Base-by-base conservation (phyloP, 2,329 filamentous ascomycete genomes). In the Xylaria sp. region DNA sequence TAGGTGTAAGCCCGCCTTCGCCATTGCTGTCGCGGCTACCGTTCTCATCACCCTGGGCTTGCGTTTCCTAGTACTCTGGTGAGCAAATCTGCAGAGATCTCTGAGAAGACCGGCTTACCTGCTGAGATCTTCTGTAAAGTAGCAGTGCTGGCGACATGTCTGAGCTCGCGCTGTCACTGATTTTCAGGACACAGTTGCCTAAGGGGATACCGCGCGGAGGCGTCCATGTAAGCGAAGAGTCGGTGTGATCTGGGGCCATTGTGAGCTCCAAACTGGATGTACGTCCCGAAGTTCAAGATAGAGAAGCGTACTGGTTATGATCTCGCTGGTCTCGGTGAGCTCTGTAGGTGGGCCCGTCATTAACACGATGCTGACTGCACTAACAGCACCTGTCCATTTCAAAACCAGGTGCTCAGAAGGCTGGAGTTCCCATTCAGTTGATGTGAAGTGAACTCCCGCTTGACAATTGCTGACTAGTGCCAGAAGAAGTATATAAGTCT, bases 361-460 rank as follows among this genome's bases (percentile, higher is more conserved):
- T 4, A 56, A 24, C 38, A 29, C 24, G 37, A 56, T 46, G 18
- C 46, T 29, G 39, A 56, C 47, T 16, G 41, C 22, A 16, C 50
- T 50, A 13, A 16, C 41, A 13, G 50, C 48, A 38, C 38, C 43
- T 4, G 47, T 20, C 56, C 56, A 59, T 9, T 26, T 17, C n/a
- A 59, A 47, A 24, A 47, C n/a, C 4, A 59, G 24, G 17, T 49
- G 18, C 13, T 48, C 41, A 16, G 21, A 49, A 3, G 39, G 39
- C 16, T 46, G 22, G 7, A 51, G 24, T n/a, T 51, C 50, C 56
- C 56, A 59, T 45, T 11, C 37, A 38, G 21, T 13, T n/a, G 49
- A 51, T 22, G 52, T 59, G 53, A 59, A 59, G 44, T 34, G 50
- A n/a, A 56, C 8, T 9, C 13, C 21, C 17, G 52, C 44, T 7